Percentiles rank a stretch among this genome's conserved stretches.
Conservation (phyloP, 2,329 filamentous ascomycete species). For the Botryotinia globosa region DNA sequence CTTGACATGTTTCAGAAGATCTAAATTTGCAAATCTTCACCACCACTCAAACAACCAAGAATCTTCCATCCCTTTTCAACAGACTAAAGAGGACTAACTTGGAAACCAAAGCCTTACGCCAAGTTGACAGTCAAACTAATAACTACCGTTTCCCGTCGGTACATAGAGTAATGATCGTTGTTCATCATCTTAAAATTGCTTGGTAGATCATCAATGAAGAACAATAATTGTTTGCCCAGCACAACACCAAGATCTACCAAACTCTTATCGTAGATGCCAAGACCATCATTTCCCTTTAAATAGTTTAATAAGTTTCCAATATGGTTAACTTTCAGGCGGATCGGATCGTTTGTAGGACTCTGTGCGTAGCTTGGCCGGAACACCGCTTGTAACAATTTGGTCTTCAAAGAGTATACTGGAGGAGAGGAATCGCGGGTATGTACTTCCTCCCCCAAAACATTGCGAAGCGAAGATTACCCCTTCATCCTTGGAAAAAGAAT, state of each 20-base stretch:
- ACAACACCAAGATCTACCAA: constrained; percentile 11
- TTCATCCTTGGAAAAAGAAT: neutral
- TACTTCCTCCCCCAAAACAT: neutral
- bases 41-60: neutral
- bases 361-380: constrained; percentile 13
- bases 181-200: neutral
- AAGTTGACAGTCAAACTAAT: constrained; percentile 7
- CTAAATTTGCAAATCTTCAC: constrained; percentile 2
- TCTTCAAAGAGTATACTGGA: neutral
- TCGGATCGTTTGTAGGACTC: constrained; percentile 1
- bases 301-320: neutral
- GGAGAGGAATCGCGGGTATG: neutral
- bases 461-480: neutral
- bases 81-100: neutral
- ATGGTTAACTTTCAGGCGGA: neutral
- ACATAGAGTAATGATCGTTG: neutral
- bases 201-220: neutral
- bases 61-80: neutral
- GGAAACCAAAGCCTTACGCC: constrained; percentile 3
- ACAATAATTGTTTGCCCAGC: constrained; percentile 2
- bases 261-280: constrained; percentile 15
- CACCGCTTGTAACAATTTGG: constrained; percentile 9
- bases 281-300: neutral
- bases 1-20: constrained; percentile 14
- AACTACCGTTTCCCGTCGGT: constrained; percentile 7